These are phyloP conservation scores for Trifolium pratense DNA, from an alignment of 306 rosid genomes.

Conservation along the genomic window DNA sequence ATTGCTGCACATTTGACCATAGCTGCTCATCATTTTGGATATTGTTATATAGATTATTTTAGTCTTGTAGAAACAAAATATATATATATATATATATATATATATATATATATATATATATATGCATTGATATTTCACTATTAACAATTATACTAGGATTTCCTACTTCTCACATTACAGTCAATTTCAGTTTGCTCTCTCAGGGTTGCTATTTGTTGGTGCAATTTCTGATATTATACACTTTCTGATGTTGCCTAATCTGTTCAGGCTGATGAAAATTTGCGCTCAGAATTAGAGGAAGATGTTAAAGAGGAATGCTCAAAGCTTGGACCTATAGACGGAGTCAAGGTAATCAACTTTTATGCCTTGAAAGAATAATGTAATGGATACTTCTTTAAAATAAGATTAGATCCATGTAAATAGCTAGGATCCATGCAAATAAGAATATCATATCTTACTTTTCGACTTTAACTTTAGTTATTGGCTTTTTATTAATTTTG, in stretches of 20 bases:
- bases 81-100: no score
- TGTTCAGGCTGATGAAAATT: slow-evolving; percentile 79
- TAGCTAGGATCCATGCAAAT: no score
- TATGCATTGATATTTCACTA: neutral
- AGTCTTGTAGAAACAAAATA: neutral
- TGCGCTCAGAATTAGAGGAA: slow-evolving; percentile 72
- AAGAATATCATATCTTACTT: neutral
- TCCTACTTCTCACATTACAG: slow-evolving; percentile 11
- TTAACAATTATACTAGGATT: slow-evolving; percentile 14
- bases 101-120: no score
- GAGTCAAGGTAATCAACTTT: slow-evolving; percentile 66
- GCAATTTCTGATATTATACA: slow-evolving; percentile 34
- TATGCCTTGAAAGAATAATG: slow-evolving; percentile 19
- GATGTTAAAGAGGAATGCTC: slow-evolving; percentile 88
- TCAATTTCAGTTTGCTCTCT: slow-evolving; percentile 27
- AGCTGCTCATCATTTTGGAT: slow-evolving; percentile 19
- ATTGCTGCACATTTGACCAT: slow-evolving; percentile 27
- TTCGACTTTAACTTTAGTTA: no score
- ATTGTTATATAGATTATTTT: slow-evolving; percentile 19
- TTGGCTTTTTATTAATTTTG: no score
- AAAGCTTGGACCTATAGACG: slow-evolving; percentile 86
- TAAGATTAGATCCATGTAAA: neutral
- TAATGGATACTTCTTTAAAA: neutral
- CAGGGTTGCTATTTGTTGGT: slow-evolving; percentile 14
- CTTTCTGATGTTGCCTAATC: slow-evolving; percentile 38